These are phyloP conservation scores for rapeseed (Brassica napus) DNA, from an alignment of 345 rosid species.

Conservation along the genomic window Da-Ae NC_063450.1:25670001-25670500, in stretches of 20 bases:
- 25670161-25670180: conserved; percentile 95
- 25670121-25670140: background rate
- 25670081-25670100: background rate
- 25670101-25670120: conserved; percentile 3
- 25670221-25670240: conserved; percentile 82
- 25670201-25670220: conserved; percentile 97
- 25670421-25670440: conserved; percentile 12
- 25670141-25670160: conserved; percentile 54
- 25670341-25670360: background rate
- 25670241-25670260: conserved; percentile 12
- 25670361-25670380: conserved; percentile 17
- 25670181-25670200: conserved; percentile 80
- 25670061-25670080: conserved; percentile 5
- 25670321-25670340: background rate
- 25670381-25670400: conserved; percentile 12
- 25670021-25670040: conserved; percentile 98
- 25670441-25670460: conserved; percentile 72
- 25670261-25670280: conserved; percentile 13
- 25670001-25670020: conserved; percentile 75
- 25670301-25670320: background rate
- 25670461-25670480: conserved; percentile 96
- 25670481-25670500: conserved; percentile 99
- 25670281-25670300: background rate
- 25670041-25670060: conserved; percentile 96
- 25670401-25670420: background rate